These are phyloP conservation scores for Strobilomyces confusus DNA, from an alignment of 768 basidiomycete species.

Conservation along the genomic window DNA sequence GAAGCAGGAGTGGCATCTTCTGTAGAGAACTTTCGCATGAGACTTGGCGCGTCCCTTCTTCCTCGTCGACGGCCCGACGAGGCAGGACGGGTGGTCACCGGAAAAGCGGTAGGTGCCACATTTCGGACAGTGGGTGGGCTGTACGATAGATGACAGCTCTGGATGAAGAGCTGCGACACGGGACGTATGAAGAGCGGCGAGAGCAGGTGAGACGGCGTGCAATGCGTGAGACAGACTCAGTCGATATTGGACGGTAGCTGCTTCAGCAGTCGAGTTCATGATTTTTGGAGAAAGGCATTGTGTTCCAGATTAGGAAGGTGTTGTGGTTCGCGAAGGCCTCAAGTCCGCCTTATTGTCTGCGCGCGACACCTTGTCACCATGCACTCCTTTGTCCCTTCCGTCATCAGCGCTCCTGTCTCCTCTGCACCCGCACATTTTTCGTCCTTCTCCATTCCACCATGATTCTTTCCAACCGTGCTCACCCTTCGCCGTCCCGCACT, in stretches of 20 bases:
- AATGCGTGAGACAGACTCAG: constrained; percentile 46
- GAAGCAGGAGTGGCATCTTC: constrained; percentile 21
- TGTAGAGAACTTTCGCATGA: constrained; percentile 3
- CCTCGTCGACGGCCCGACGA: constrained; percentile 25
- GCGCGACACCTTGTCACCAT: constrained; percentile 1
- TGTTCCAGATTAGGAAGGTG: constrained; percentile 22
- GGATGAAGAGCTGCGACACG: constrained; percentile 34
- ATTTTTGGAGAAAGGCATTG: constrained; percentile 14
- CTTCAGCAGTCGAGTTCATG: constrained; percentile 2
- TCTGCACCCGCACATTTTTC: background rate
- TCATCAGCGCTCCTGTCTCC: constrained; percentile 7
- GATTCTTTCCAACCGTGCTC: constrained; percentile 23
- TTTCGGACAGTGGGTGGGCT: constrained; percentile 39
- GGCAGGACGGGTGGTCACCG: constrained; percentile 36
- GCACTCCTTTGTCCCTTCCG: constrained; percentile 8
- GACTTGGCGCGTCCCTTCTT: constrained; percentile 11
- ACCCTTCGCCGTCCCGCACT: constrained; percentile 11
- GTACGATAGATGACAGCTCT: constrained; percentile 20
- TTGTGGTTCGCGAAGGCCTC: constrained; percentile 19
- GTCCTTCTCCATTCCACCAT: constrained; percentile 18
- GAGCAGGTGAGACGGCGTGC: constrained; percentile 46
- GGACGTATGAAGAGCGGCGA: constrained; percentile 60
- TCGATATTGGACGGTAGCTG: constrained; percentile 41
- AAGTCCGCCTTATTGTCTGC: constrained; percentile 15
- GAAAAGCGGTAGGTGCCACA: constrained; percentile 51